Percentiles rank a stretch among this genome's conserved stretches.
Conservation (phyloP, 2,329 filamentous ascomycete species). For the Verruconis gallopava region DNA sequence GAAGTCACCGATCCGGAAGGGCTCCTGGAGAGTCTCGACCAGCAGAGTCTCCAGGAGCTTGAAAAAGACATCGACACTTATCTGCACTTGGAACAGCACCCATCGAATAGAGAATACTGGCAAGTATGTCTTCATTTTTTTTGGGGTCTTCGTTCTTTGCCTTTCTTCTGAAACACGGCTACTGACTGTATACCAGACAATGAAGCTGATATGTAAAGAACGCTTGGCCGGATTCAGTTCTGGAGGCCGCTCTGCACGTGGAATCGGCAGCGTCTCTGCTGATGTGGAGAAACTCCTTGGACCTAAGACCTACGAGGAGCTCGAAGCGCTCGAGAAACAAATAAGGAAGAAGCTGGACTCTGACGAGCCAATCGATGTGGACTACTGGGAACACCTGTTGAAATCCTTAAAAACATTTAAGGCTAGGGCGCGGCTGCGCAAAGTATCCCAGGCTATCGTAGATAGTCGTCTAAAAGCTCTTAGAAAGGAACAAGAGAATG, state of each 20-base stretch:
- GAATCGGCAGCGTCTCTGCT: constrained; percentile 66
- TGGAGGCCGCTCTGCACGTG: constrained; percentile 52
- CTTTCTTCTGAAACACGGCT: constrained; percentile 9
- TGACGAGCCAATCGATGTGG: constrained; percentile 84
- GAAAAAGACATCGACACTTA: constrained; percentile 75
- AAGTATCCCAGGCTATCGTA: constrained; percentile 64
- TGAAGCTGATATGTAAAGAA: constrained; percentile 73
- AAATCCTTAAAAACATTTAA: constrained; percentile 81
- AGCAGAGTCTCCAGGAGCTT: constrained; percentile 57
- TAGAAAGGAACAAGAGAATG: constrained; percentile 52
- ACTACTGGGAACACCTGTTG: constrained; percentile 94
- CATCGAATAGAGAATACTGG: constrained; percentile 79
- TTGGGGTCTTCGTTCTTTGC: background rate
- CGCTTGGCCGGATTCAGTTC: constrained; percentile 53
- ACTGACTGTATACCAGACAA: constrained; percentile 39
- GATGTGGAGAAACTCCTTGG: constrained; percentile 81
- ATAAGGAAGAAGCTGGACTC: constrained; percentile 76
- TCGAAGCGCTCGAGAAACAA: constrained; percentile 77
- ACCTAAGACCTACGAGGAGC: constrained; percentile 73
- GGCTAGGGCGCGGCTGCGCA: constrained; percentile 70
- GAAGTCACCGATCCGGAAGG: constrained; percentile 67
- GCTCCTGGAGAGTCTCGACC: constrained; percentile 62
- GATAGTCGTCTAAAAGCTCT: constrained; percentile 55
- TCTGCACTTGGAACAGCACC: constrained; percentile 64
- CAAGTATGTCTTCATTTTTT: constrained; percentile 30